A percentile compares a stretch with the other conserved stretches of the same genome.
These are phyloP conservation scores for Kalanchoe fedtschenkoi DNA, from an alignment of 164 flowering plant genomes.

Conservation along the genomic window DNA sequence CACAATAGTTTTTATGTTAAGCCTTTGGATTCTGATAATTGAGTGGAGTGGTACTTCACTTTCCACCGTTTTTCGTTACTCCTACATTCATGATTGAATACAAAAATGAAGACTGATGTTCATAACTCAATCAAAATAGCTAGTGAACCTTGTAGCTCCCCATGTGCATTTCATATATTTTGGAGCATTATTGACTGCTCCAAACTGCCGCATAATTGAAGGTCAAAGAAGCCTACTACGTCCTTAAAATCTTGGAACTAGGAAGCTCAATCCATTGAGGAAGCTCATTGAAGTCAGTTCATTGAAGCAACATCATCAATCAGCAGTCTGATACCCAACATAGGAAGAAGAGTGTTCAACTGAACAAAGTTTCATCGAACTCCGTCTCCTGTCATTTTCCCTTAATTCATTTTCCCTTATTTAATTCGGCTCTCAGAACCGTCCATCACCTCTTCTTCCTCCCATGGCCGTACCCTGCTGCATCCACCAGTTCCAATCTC, in stretches of 20 bases:
- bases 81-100: too few relatives aligned
- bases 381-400: not conserved
- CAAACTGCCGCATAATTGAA: not conserved
- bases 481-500: too few relatives aligned
- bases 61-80: too few relatives aligned
- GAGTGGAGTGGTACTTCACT: too few relatives aligned
- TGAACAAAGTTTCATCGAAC: not conserved
- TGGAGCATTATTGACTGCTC: not conserved
- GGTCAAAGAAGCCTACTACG: not conserved
- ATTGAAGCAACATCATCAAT: not conserved
- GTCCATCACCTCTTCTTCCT: not conserved
- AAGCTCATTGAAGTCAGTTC: not conserved
- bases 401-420: not conserved
- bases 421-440: not conserved
- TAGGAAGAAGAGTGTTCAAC: not conserved
- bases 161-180: not conserved
- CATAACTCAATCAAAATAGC: too few relatives aligned
- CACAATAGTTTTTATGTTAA: too few relatives aligned
- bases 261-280: not conserved
- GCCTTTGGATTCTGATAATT: too few relatives aligned
- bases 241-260: not conserved
- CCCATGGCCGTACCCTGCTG: too few relatives aligned
- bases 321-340: not conserved
- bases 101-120: too few relatives aligned
- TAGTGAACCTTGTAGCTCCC: too few relatives aligned